phyloP scores from a whole-genome alignment of 495 filamentous ascomycete genomes.

The Polyplosphaeria fusca region DNA sequence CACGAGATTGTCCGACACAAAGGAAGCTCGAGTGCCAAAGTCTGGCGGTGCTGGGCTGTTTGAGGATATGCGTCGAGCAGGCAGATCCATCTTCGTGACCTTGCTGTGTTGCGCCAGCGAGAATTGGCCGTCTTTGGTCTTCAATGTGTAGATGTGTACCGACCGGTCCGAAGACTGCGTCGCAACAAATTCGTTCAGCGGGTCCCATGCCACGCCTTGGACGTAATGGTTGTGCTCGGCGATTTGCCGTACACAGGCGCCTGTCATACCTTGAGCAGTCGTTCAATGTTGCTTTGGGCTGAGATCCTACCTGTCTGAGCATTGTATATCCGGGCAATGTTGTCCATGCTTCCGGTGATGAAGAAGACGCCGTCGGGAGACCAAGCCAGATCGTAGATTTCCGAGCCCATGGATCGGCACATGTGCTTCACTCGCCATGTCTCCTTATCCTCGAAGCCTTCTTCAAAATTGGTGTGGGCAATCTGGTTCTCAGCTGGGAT shows the following conservation, averaged over 20 bases:
- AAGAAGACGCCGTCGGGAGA: slow-evolving; percentile 94
- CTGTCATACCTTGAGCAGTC: slow-evolving; percentile 45
- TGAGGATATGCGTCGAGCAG: slow-evolving; percentile 81
- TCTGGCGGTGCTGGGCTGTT: slow-evolving; percentile 93
- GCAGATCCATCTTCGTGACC: slow-evolving; percentile 84
- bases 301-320: slow-evolving; percentile 72
- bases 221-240: slow-evolving; percentile 99
- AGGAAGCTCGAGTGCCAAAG: slow-evolving; percentile 54
- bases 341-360: slow-evolving; percentile 99
- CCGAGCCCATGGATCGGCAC: slow-evolving; percentile 81
- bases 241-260: slow-evolving; percentile 89
- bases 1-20: slow-evolving; percentile 54
- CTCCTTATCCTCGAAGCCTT: slow-evolving; percentile 88
- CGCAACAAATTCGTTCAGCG: slow-evolving; percentile 94
- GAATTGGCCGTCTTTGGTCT: slow-evolving; percentile 95
- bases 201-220: slow-evolving; percentile 98
- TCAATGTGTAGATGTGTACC: slow-evolving; percentile 93
- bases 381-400: slow-evolving; percentile 98
- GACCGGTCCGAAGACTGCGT: slow-evolving; percentile 98
- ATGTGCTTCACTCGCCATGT: slow-evolving; percentile 96
- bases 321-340: slow-evolving; percentile 95
- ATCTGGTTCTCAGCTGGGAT: slow-evolving; percentile 75
- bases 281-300: not conserved
- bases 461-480: slow-evolving; percentile 66
- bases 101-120: slow-evolving; percentile 75